phyloP scores from a whole-genome alignment of 805 yeast genomes.

The Metahyphopichia silvanorum region DNA sequence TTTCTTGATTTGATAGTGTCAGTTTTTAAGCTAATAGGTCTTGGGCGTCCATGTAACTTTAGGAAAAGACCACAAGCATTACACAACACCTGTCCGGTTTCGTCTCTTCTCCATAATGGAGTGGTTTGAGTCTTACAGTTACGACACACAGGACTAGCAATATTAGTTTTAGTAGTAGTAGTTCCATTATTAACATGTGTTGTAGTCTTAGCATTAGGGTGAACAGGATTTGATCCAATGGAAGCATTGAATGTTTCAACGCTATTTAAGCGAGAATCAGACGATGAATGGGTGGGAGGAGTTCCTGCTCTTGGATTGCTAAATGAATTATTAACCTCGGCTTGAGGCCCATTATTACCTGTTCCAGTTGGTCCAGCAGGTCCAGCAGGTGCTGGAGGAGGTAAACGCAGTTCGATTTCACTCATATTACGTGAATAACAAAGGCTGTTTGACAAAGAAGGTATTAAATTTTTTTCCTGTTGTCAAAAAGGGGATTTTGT shows the following conservation, averaged over 20 bases:
- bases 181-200: constrained; percentile 57
- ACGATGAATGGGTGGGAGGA: not conserved
- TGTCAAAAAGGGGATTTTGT: too few relatives aligned
- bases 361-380: constrained; percentile 2
- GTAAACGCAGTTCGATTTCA: constrained; percentile 14
- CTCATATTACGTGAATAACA: too few relatives aligned
- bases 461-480: too few relatives aligned
- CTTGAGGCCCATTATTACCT: too few relatives aligned
- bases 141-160: constrained; percentile 71
- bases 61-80: constrained; percentile 92
- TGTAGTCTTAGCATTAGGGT: constrained; percentile 64
- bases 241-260: constrained; percentile 4
- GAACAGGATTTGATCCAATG: constrained; percentile 33
- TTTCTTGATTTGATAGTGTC: constrained; percentile 91
- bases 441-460: too few relatives aligned
- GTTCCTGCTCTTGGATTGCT: not conserved
- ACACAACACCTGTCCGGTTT: constrained; percentile 72
- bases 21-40: constrained; percentile 88
- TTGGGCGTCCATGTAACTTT: constrained; percentile 86
- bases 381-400: constrained; percentile 7
- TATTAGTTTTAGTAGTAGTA: constrained; percentile 61
- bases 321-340: not conserved
- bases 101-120: constrained; percentile 94
- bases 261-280: not conserved
- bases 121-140: constrained; percentile 92